phyloP scores from a whole-genome alignment of 495 filamentous ascomycete genomes.

The Tuber microsphaerosporum region DNA sequence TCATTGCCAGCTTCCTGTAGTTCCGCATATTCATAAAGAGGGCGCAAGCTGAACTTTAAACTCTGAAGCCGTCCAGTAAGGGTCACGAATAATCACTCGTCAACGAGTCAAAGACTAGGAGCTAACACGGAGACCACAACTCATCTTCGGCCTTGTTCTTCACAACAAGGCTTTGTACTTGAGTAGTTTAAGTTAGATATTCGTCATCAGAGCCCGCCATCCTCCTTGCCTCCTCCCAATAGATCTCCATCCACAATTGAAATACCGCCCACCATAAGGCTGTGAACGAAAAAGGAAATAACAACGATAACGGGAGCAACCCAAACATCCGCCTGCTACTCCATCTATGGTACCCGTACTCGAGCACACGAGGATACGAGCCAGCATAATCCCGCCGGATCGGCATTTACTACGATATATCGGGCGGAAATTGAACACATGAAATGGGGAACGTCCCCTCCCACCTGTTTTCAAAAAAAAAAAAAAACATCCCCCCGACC shows the following conservation, averaged over 20 bases:
- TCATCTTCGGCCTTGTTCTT: neutral
- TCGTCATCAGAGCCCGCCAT: neutral
- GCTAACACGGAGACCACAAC: too few species aligned
- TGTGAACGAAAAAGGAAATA: neutral
- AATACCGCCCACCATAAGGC: neutral
- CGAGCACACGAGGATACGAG: neutral
- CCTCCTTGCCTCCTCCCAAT: neutral
- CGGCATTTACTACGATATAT: slow-evolving; percentile 1
- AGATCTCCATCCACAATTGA: neutral
- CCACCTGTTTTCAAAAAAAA: neutral
- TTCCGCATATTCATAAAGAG: neutral
- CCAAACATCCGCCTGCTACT: neutral
- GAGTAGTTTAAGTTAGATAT: too few species aligned
- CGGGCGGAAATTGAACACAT: neutral
- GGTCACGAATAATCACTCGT: neutral
- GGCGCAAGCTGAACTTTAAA: neutral
- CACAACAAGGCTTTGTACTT: neutral
- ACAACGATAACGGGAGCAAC: neutral
- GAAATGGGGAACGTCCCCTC: neutral
- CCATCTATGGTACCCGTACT: neutral
- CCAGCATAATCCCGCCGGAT: neutral
- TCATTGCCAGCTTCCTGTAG: neutral
- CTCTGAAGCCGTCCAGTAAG: neutral
- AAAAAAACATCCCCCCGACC: neutral
- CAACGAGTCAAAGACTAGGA: too few species aligned